A percentile compares a stretch with the other conserved stretches of the same genome.
These are phyloP conservation scores for Solanum paucissectum DNA, from an alignment of 257 asterid species.

Conservation along the genomic window DNA sequence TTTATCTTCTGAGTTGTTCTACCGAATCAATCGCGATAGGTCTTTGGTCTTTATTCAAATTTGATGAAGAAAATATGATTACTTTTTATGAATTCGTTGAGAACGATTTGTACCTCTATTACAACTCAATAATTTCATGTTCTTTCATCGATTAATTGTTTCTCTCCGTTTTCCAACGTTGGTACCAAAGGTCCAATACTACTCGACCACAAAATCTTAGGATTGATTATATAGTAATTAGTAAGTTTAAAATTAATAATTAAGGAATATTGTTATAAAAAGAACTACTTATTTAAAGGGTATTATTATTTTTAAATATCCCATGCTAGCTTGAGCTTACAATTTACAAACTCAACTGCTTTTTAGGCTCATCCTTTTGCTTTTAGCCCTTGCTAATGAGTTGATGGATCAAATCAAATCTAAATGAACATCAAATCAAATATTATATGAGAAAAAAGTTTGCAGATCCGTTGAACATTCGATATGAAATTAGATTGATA, in stretches of 20 bases:
- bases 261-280: neutral
- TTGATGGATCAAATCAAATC: neutral
- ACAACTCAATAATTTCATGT: neutral
- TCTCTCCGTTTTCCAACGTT: neutral
- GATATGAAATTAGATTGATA: too few species aligned
- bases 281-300: neutral
- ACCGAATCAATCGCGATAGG: fast-evolving
- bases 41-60: neutral
- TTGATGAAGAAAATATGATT: neutral
- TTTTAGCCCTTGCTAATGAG: neutral
- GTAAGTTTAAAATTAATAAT: neutral
- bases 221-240: neutral
- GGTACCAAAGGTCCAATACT: neutral
- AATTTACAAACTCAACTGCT: neutral
- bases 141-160: neutral
- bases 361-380: neutral
- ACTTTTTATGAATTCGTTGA: neutral
- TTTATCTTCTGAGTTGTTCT: neutral
- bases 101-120: neutral
- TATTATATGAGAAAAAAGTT: neutral
- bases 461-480: too few species aligned
- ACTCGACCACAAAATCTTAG: neutral
- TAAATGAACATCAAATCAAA: neutral
- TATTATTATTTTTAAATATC: neutral
- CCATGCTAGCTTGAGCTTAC: neutral